Percentiles rank a stretch among this genome's conserved stretches.
Conservation (phyloP, 345 rosid genomes). For the Eucalyptus sideroxylon region DNA sequence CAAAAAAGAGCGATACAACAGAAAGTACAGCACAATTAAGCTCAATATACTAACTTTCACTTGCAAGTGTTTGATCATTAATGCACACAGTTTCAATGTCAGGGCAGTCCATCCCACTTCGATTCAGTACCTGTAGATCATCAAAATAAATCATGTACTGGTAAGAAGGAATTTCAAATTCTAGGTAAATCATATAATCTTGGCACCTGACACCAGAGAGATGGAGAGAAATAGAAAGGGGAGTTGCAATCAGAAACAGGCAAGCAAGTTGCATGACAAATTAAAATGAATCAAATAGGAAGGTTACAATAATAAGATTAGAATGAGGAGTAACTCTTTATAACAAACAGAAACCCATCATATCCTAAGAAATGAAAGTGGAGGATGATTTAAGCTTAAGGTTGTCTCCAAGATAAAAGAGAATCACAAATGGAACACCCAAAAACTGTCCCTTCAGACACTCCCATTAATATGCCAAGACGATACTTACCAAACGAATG, state of each 20-base stretch:
- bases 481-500: constrained; percentile 60
- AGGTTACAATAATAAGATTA: background rate
- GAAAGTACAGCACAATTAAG: background rate
- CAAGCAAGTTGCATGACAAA: background rate
- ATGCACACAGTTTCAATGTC: constrained; percentile 64
- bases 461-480: background rate
- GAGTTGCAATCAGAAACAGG: background rate
- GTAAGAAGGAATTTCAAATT: background rate
- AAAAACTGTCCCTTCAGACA: background rate
- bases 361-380: background rate
- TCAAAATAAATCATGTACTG: background rate
- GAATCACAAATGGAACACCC: background rate
- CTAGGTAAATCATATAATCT: background rate
- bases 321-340: background rate
- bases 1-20: background rate
- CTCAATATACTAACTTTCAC: constrained; percentile 49
- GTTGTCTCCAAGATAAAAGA: background rate
- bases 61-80: constrained; percentile 75
- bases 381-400: background rate
- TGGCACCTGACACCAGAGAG: background rate
- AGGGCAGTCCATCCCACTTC: constrained; percentile 65
- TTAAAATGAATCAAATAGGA: background rate
- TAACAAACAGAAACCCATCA: background rate
- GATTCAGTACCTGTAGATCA: constrained; percentile 51
- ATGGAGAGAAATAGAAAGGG: background rate